Evolutionary conservation across 2,329 filamentous ascomycete genomes (phyloP).

Genomic region (Apiospora malaysiana): DNA sequence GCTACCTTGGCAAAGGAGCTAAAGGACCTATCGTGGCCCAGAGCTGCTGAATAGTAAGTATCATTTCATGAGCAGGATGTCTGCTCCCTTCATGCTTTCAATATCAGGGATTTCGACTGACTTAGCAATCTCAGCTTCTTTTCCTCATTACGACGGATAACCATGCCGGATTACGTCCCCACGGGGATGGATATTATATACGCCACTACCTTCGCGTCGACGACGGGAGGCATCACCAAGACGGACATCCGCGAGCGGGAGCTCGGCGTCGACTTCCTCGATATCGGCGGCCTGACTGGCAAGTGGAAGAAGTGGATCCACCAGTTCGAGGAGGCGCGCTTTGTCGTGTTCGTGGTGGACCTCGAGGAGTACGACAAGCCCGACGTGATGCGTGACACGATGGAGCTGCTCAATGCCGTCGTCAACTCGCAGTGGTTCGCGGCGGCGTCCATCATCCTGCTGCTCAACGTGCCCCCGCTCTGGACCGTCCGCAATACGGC

Average conservation of each 20-base stretch:
- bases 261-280: constrained; percentile 19
- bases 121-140: constrained; percentile 12
- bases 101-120: neutral
- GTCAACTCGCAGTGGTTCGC: constrained; percentile 23
- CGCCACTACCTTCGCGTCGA: constrained; percentile 16
- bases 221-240: constrained; percentile 5
- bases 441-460: constrained; percentile 19
- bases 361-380: constrained; percentile 20
- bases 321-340: constrained; percentile 21
- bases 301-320: constrained; percentile 24
- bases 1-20: neutral
- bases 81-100: too few species aligned
- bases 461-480: constrained; percentile 4
- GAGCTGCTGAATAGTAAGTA: constrained; percentile 21
- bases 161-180: constrained; percentile 15
- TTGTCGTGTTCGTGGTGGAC: constrained; percentile 22
- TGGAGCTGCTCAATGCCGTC: constrained; percentile 8
- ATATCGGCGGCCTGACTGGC: constrained; percentile 20
- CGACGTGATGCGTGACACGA: constrained; percentile 20
- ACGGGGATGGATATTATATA: constrained; percentile 22
- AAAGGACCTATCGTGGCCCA: constrained; percentile 15
- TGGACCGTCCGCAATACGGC: constrained; percentile 7
- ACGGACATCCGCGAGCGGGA: constrained; percentile 12
- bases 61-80: too few species aligned
- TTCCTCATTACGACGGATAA: constrained; percentile 19